A percentile compares a stretch with the other conserved stretches of the same genome.
Evolutionary conservation across 1,284 basidiomycete species (phyloP).

Genomic region (Coniferiporia sulphurascens): DNA sequence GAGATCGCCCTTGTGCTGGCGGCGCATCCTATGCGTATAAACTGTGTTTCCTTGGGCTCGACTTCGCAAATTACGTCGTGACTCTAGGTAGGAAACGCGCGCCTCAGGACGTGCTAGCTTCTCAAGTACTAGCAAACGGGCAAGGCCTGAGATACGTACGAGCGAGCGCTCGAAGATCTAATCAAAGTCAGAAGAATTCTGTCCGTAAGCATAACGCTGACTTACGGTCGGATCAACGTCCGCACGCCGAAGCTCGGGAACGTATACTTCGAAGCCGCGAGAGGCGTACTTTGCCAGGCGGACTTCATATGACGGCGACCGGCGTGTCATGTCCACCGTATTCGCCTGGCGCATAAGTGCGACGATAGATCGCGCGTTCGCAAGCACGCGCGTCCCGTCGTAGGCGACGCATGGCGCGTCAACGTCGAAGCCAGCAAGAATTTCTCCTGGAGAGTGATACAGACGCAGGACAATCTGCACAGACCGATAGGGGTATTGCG

Average conservation of each 20-base stretch:
- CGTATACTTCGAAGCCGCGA: constrained; percentile 50
- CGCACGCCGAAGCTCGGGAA: constrained; percentile 43
- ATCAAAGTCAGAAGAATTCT: not conserved
- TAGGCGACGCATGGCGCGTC: constrained; percentile 54
- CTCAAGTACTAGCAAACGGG: constrained; percentile 54
- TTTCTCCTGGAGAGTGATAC: constrained; percentile 53
- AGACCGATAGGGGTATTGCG: constrained; percentile 56
- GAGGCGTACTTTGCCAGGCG: constrained; percentile 50
- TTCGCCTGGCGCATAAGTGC: constrained; percentile 59
- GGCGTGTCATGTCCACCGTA: constrained; percentile 50
- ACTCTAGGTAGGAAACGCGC: constrained; percentile 41
- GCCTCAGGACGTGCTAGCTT: constrained; percentile 39
- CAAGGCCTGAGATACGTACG: constrained; percentile 48
- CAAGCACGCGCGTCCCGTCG: constrained; percentile 51
- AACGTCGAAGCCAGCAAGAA: constrained; percentile 59
- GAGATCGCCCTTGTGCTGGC: constrained; percentile 42
- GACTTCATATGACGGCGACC: constrained; percentile 61
- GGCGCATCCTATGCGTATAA: constrained; percentile 25
- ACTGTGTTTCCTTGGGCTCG: constrained; percentile 31
- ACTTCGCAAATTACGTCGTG: constrained; percentile 43
- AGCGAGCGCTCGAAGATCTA: constrained; percentile 59
- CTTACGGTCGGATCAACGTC: constrained; percentile 53
- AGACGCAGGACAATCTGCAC: constrained; percentile 54
- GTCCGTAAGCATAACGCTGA: not conserved
- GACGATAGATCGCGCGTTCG: constrained; percentile 49